phyloP scores from a whole-genome alignment of 2,329 filamentous ascomycete genomes.

The Westerdykella ornata region DNA sequence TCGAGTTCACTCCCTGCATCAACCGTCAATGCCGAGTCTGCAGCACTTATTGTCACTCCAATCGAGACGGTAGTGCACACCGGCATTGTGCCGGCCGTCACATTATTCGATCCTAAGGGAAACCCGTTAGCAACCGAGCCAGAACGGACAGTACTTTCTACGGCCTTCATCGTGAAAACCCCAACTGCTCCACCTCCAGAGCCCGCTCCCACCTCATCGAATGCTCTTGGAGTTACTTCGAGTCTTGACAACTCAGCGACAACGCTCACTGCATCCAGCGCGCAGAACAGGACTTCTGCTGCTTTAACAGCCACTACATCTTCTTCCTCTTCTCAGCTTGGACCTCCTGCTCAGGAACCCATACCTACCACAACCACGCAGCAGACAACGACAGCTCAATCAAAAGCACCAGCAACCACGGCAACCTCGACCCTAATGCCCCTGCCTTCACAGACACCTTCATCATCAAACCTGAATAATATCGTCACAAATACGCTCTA shows the following conservation, averaged over 20 bases:
- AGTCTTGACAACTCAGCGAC: neutral
- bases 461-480: constrained; percentile 6
- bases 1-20: constrained; percentile 6
- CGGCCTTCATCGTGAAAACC: constrained; percentile 24
- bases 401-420: neutral
- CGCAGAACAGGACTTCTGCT: neutral
- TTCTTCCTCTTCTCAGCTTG: constrained; percentile 2
- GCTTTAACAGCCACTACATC: constrained; percentile 1
- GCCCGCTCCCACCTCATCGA: constrained; percentile 8
- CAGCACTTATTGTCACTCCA: constrained; percentile 28
- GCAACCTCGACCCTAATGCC: constrained; percentile 4
- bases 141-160: constrained; percentile 25
- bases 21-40: constrained; percentile 25
- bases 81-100: constrained; percentile 23
- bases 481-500: constrained; percentile 25
- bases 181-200: constrained; percentile 10
- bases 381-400: neutral
- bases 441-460: neutral
- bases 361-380: constrained; percentile 5
- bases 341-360: constrained; percentile 10
- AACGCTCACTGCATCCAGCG: too few relatives aligned
- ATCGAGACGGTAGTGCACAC: constrained; percentile 26
- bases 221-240: constrained; percentile 8
- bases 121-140: constrained; percentile 27
- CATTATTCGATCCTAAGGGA: constrained; percentile 28